Evolutionary conservation across 225 moss, liverwort and hornwort genomes (phyloP), one percentile per base, ranked within the genome.

Genomic region (Ulota crispa): DNA sequence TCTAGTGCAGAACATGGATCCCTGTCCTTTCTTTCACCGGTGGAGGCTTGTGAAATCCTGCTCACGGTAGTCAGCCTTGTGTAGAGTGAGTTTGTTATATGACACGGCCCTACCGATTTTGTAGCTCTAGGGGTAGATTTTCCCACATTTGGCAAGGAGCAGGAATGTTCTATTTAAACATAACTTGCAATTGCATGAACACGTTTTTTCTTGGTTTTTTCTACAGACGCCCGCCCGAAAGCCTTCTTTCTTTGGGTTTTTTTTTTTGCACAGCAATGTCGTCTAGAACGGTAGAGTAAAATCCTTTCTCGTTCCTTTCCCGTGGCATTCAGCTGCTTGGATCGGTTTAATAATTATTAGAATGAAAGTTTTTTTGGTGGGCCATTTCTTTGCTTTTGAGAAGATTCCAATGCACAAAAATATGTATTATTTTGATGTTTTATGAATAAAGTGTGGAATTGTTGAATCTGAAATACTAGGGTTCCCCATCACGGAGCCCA

Each of bases 81-180:
- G 41, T 31, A 64, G 76, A 70, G 54, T 68, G 57, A 81, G 65
- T 64, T 36, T 28, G 6, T n/a, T 21, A 47, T 66, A 32, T 65
- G 77, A 72, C 68, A 50, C 60, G 78, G 72, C 73, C 41, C 78
- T 73, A 21, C 54, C 68, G 73, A 27, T 78, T 63, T 76, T 63
- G 30, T 80, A 69, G 43, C 19, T 64, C 18, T 23, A 18, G 71
- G 23, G 41, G 64, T 64, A 69, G 50, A 62, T 62, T 54, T 63
- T 59, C 14, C 50, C 64, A 27, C 70, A 34, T 56, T 76, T 71
- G 56, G 37, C 80, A 27, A 63, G 79, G 69, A 57, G 68, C 50
- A 15, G 72, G 81, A 20, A 12, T 62, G 55, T 64, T 82, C 69
- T 67, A 75, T 67, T 67, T 81, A 23, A 41, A 72, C 20, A 18